Conservation (phyloP, 169 alveolate species). For the Babesia divergens region DNA sequence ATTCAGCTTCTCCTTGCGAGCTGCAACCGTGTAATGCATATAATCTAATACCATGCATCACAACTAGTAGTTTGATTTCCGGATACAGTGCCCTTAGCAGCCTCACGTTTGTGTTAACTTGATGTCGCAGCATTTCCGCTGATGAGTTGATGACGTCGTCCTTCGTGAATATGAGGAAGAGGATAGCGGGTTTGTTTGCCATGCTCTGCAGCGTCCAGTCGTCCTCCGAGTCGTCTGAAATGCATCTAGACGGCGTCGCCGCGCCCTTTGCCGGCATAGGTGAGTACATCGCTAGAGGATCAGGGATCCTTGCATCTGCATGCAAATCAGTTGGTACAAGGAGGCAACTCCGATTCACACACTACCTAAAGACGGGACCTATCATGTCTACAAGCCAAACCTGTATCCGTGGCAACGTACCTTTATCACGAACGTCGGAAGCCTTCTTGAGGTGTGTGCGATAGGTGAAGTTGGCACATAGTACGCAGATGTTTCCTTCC, state of each 20-base stretch:
- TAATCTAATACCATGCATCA: constrained; percentile 43
- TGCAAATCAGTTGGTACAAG: no score
- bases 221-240: constrained; percentile 29
- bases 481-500: constrained; percentile 20
- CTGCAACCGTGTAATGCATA: constrained; percentile 11
- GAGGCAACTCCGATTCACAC: no score
- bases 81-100: constrained; percentile 3
- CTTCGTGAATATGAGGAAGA: constrained; percentile 47
- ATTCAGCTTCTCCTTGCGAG: neutral
- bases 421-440: neutral
- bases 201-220: neutral
- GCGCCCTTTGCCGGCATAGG: no score
- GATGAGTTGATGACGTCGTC: constrained; percentile 19
- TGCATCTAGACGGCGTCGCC: no score
- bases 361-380: no score
- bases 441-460: constrained; percentile 45
- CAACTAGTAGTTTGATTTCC: constrained; percentile 6
- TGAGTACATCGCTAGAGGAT: no score
- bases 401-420: constrained; percentile 4
- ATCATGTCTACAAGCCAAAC: no score
- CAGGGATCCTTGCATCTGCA: no score
- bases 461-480: constrained; percentile 46
- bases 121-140: constrained; percentile 8
- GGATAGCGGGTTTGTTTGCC: neutral
- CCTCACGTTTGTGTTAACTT: constrained; percentile 22